Percentiles rank a stretch among this genome's conserved stretches.
These are phyloP conservation scores for Penicillium sp. DNA, from an alignment of 2,329 filamentous ascomycete genomes.

Conservation along the genomic window DNA sequence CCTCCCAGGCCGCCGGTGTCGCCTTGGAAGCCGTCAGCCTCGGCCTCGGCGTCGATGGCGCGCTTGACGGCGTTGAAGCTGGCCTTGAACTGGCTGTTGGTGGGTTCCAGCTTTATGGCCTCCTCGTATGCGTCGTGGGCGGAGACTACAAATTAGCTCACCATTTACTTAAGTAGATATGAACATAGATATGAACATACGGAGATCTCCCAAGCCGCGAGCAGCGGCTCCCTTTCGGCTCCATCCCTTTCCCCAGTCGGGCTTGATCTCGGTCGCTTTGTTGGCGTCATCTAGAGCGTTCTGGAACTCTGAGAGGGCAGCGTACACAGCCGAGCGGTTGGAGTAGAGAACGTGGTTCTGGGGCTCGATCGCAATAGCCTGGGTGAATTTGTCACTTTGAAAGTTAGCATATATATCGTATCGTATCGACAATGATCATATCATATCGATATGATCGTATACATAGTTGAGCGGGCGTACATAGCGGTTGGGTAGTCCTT, in stretches of 20 bases:
- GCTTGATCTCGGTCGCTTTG: conserved; percentile 91
- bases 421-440: too few species aligned
- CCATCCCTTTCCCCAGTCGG: conserved; percentile 98
- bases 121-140: conserved; percentile 89
- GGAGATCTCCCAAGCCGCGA: conserved; percentile 79
- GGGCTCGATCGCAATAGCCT: conserved; percentile 85
- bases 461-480: conserved; percentile 58
- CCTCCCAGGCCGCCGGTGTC: conserved; percentile 75
- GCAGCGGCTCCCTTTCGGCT: conserved; percentile 86
- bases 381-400: conserved; percentile 80
- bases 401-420: neutral
- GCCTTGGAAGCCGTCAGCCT: conserved; percentile 55
- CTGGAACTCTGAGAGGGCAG: conserved; percentile 84
- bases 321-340: conserved; percentile 83
- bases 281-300: conserved; percentile 82
- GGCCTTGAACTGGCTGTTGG: conserved; percentile 87
- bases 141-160: conserved; percentile 52
- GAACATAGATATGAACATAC: conserved; percentile 36
- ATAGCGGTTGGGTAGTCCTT: conserved; percentile 96
- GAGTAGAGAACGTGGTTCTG: conserved; percentile 96
- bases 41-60: conserved; percentile 75
- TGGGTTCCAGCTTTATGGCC: conserved; percentile 87
- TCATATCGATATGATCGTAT: neutral
- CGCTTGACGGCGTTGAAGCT: conserved; percentile 80
- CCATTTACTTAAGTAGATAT: too few species aligned